Evolutionary conservation across 2,329 filamentous ascomycete genomes (phyloP).

Genomic region (Metarhizium robertsii): DNA sequence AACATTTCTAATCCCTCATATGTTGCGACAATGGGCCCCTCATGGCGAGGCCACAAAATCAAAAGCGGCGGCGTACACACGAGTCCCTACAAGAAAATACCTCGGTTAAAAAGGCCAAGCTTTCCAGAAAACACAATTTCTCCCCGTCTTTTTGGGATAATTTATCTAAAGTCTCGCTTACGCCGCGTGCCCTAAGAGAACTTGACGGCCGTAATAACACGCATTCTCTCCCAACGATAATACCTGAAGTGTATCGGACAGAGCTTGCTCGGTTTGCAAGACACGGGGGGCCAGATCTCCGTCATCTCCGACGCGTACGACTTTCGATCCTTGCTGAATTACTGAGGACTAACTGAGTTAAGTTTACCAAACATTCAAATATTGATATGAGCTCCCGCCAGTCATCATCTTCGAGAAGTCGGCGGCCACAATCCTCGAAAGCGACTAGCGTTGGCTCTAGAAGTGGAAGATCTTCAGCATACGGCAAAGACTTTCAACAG

Average conservation of each 20-base stretch:
- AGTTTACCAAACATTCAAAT: neutral
- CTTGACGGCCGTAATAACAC: conserved; percentile 14
- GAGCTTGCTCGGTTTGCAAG: neutral
- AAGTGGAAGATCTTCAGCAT: neutral
- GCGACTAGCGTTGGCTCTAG: neutral
- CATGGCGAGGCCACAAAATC: neutral
- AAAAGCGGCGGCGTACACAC: neutral
- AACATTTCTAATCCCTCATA: neutral
- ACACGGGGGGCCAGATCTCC: neutral
- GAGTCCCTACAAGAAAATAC: neutral
- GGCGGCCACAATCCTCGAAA: neutral
- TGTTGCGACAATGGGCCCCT: neutral
- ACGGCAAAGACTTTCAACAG: neutral
- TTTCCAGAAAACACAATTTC: conserved; percentile 7
- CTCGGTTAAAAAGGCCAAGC: neutral
- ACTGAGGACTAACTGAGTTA: neutral
- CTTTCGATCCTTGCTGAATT: neutral
- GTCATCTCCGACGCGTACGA: neutral
- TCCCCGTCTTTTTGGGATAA: conserved; percentile 18
- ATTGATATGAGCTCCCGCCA: neutral
- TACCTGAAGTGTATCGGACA: neutral
- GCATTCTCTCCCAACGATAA: neutral
- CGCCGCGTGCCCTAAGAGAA: conserved; percentile 17
- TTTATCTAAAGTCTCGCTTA: conserved; percentile 18
- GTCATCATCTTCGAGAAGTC: neutral